Conservation (phyloP, 495 filamentous ascomycete genomes). For the Penicillium nucicola region DNA sequence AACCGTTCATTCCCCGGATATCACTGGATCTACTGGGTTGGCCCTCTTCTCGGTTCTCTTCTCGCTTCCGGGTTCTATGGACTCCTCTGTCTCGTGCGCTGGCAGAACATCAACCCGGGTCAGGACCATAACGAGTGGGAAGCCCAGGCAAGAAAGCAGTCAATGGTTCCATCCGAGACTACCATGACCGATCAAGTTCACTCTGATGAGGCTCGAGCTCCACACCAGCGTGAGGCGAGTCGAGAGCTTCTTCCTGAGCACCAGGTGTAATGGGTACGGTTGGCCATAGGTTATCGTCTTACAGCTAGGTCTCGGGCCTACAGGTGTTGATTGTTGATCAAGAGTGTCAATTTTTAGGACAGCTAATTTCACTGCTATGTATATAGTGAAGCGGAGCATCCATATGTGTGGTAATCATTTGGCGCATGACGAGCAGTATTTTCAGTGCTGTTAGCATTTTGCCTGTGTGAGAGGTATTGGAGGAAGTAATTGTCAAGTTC, state of each 20-base stretch:
- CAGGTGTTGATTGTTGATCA: background rate
- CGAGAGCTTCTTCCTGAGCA: constrained; percentile 3
- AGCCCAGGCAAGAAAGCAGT: constrained; percentile 13
- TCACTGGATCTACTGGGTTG: constrained; percentile 61
- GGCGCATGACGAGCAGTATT: no score
- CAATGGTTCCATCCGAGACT: constrained; percentile 5
- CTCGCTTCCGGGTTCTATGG: constrained; percentile 67
- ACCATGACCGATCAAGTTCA: constrained; percentile 12
- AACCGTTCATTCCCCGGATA: constrained; percentile 57
- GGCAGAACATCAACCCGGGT: constrained; percentile 74
- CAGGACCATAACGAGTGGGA: constrained; percentile 57
- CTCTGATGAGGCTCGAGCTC: background rate
- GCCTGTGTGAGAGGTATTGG: no score
- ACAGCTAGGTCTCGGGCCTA: no score
- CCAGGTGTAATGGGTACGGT: constrained; percentile 7
- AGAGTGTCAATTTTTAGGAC: no score
- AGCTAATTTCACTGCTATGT: no score
- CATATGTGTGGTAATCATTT: no score
- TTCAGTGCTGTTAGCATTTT: no score
- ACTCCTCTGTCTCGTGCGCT: constrained; percentile 64
- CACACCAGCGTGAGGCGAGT: background rate
- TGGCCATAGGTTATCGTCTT: background rate
- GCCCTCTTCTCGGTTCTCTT: constrained; percentile 62
- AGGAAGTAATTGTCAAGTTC: no score
- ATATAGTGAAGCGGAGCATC: no score